These are phyloP conservation scores for Fraxinus nigra DNA, from an alignment of 305 asterid species.

Conservation along the genomic window DNA sequence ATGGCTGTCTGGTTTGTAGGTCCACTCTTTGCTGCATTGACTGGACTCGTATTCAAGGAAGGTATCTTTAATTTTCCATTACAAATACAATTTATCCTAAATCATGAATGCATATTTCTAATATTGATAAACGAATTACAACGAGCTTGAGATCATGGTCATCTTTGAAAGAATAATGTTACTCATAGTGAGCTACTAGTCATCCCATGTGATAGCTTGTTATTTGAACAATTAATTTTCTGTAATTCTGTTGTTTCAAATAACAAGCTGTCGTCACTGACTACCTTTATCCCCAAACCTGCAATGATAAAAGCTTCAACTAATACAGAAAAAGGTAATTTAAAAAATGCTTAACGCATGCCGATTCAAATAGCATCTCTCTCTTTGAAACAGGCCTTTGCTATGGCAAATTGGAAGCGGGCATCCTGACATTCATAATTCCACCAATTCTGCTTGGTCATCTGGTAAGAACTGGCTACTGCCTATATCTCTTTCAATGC, in stretches of 20 bases:
- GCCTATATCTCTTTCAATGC: background rate
- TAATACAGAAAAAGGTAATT: background rate
- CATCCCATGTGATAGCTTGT: background rate
- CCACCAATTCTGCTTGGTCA: slow-evolving; percentile 85
- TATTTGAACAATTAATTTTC: too few species aligned
- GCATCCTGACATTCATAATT: slow-evolving; percentile 67
- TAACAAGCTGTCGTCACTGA: background rate
- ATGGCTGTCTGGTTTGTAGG: slow-evolving; percentile 85
- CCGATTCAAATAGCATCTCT: background rate
- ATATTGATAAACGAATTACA: background rate
- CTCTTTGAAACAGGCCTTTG: slow-evolving; percentile 61
- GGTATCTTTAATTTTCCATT: slow-evolving; percentile 31
- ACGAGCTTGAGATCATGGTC: background rate
- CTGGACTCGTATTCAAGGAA: slow-evolving; percentile 96
- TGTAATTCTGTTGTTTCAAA: background rate
- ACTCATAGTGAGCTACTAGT: too few species aligned
- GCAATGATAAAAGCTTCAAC: background rate
- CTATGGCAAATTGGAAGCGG: slow-evolving; percentile 95
- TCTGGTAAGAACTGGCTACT: slow-evolving; percentile 50
- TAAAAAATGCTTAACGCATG: background rate
- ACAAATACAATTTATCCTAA: background rate
- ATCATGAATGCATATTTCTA: background rate
- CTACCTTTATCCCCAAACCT: background rate
- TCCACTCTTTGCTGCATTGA: slow-evolving; percentile 85
- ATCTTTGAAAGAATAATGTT: slow-evolving; percentile 5